Evolutionary conservation across 75 land plant species (phyloP), one percentile per base, ranked within the genome.

Genomic region (Chamaecyparis obtusa): DNA sequence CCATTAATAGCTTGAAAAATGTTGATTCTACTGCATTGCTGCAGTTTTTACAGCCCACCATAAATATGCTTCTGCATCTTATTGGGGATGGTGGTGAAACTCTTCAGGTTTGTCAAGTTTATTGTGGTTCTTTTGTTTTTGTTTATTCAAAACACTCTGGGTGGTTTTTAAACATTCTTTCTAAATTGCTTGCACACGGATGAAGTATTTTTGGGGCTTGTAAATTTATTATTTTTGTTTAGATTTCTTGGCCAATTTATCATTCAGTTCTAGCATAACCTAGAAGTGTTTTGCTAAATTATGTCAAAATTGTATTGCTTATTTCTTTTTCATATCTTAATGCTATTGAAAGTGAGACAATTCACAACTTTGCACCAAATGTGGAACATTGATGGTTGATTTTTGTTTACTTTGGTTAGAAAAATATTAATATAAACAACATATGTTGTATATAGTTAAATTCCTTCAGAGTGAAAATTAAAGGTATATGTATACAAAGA

Each of bases 41-140:
- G 77, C 99, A 98, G 89, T 98, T 98, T 94, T 92, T 98, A 86
- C 99, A 98, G 56, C 97, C 99, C 5, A 92, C 95, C 39, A 85
- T 98, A 36, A 98, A 97, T 88, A 97, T 98, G 99, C 96, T 98
- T 88, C 96, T 98, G 54, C 99, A 95, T 89, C 94, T 98, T 39
- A 98, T 98, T 86, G 97, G 99, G 48, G 98, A 95, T 89, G 96
- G 99, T 85, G 99, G 97, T 69, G 99, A 98, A 92, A 98, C 99
- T 55, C 94, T 98, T 69, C 99, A 98, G 96, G 99, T 97, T 89
- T 35, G 76, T 86, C 37, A 55, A 85, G 33, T 86, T 91, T 69
- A 56, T n/a, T 17, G 13, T 85, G 71, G 57, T 75, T 35, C 24
- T 85, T 56, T 21, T 9, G 8, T 35, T 85, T 56, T 33, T 85